Evolutionary conservation across 352 stramenopile species (phyloP).

Genomic region (Globisporangium viniferum): DNA sequence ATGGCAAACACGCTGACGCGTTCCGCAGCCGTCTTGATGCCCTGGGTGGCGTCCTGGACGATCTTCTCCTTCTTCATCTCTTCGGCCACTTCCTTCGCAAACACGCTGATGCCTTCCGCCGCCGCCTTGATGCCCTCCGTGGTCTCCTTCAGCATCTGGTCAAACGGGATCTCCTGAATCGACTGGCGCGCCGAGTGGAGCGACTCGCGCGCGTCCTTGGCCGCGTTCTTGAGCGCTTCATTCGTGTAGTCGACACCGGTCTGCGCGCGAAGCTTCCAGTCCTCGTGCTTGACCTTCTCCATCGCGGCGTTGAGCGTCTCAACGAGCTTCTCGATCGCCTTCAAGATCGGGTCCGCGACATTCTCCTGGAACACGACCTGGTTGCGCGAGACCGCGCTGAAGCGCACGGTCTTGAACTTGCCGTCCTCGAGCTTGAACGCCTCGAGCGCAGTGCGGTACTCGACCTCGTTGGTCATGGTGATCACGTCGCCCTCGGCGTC

Average conservation of each 20-base stretch:
- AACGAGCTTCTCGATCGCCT: slow-evolving; percentile 80
- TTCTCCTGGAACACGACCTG: slow-evolving; percentile 76
- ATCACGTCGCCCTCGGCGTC: slow-evolving; percentile 70
- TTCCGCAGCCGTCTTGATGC: slow-evolving; percentile 30
- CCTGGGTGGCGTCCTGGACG: slow-evolving; percentile 13
- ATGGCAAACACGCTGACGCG: slow-evolving; percentile 36
- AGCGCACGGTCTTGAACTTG: slow-evolving; percentile 54
- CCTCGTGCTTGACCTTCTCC: slow-evolving; percentile 81
- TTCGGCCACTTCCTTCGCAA: slow-evolving; percentile 71
- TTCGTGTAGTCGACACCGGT: slow-evolving; percentile 55
- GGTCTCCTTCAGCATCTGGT: slow-evolving; percentile 79
- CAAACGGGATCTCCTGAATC: slow-evolving; percentile 82
- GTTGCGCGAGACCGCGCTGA: slow-evolving; percentile 54
- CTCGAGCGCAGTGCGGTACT: slow-evolving; percentile 62
- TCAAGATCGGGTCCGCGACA: slow-evolving; percentile 73
- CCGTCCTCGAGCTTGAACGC: slow-evolving; percentile 42
- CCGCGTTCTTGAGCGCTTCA: slow-evolving; percentile 54
- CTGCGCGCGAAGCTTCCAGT: slow-evolving; percentile 64
- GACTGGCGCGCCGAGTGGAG: slow-evolving; percentile 42
- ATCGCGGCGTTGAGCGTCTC: slow-evolving; percentile 74
- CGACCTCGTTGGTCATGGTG: slow-evolving; percentile 64
- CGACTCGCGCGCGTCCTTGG: slow-evolving; percentile 54
- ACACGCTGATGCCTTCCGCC: slow-evolving; percentile 67
- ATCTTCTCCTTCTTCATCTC: slow-evolving; percentile 48
- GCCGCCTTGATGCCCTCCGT: slow-evolving; percentile 75